Evolutionary conservation across 208 protist genomes (phyloP).

Genomic region (Leishmania turanica): DNA sequence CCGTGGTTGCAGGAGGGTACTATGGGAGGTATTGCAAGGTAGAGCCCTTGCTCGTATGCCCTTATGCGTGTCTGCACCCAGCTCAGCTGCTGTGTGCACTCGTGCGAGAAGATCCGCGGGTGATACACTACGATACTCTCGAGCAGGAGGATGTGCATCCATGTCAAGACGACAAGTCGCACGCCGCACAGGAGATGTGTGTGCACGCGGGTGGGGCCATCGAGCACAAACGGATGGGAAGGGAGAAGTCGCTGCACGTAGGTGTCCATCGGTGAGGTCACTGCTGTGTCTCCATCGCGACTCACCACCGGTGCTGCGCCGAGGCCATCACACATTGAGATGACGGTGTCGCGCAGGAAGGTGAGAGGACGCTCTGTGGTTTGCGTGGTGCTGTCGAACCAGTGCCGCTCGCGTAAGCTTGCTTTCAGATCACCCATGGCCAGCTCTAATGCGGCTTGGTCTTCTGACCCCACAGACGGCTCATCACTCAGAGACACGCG

Average conservation of each 20-base stretch:
- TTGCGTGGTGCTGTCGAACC: neutral
- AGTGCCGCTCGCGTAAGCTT: too few relatives aligned
- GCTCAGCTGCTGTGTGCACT: neutral
- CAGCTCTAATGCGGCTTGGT: neutral
- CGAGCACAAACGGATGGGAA: neutral
- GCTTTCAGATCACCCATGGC: neutral
- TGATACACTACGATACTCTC: constrained; percentile 7
- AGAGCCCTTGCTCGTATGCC: neutral
- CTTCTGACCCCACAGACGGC: neutral
- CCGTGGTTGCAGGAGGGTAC: neutral
- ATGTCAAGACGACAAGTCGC: constrained; percentile 14
- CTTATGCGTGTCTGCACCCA: neutral
- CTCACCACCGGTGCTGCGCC: neutral
- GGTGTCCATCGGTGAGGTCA: neutral
- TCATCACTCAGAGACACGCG: neutral
- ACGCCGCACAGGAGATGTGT: neutral
- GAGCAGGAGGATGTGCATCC: constrained; percentile 17
- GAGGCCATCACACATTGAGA: neutral
- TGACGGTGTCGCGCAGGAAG: neutral
- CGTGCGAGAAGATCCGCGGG: neutral
- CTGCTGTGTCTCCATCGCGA: neutral
- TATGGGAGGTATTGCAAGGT: neutral
- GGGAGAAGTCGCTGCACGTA: constrained; percentile 2
- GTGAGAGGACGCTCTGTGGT: neutral
- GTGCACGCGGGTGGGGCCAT: neutral